Evolutionary conservation across 2,329 filamentous ascomycete genomes (phyloP).

Genomic region (Cordyceps farinosa): DNA sequence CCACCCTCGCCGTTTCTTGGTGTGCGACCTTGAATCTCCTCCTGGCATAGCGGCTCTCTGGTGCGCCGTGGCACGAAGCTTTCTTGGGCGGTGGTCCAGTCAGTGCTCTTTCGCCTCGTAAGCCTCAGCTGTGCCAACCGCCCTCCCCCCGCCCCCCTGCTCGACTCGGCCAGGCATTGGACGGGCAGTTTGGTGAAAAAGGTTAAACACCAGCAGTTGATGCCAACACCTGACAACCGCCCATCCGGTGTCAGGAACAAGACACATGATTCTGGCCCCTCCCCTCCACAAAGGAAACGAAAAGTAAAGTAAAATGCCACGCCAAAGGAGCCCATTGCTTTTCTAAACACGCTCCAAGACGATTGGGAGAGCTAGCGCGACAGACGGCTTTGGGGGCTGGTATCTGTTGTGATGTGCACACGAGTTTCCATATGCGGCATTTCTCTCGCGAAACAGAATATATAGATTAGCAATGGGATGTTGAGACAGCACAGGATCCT

Average conservation of each 20-base stretch:
- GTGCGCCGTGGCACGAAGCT: conserved; percentile 4
- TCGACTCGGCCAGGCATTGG: neutral
- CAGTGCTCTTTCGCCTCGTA: conserved; percentile 6
- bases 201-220: neutral
- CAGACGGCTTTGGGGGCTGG: neutral
- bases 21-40: neutral
- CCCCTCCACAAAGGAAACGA: neutral
- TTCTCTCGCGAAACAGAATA: conserved; percentile 5
- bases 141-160: neutral
- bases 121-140: conserved; percentile 11
- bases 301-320: neutral
- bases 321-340: neutral
- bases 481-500: neutral
- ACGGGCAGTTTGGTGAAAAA: neutral
- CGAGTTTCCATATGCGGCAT: conserved; percentile 10
- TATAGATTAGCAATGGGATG: neutral
- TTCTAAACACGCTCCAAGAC: neutral
- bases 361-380: neutral
- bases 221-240: neutral
- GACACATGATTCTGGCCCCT: neutral
- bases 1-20: neutral
- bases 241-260: neutral
- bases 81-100: neutral
- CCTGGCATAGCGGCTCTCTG: conserved; percentile 12
- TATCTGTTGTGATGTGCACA: conserved; percentile 1